phyloP scores from a whole-genome alignment of 202 grass and related monocot species.

The Musa balbisiana region DNA sequence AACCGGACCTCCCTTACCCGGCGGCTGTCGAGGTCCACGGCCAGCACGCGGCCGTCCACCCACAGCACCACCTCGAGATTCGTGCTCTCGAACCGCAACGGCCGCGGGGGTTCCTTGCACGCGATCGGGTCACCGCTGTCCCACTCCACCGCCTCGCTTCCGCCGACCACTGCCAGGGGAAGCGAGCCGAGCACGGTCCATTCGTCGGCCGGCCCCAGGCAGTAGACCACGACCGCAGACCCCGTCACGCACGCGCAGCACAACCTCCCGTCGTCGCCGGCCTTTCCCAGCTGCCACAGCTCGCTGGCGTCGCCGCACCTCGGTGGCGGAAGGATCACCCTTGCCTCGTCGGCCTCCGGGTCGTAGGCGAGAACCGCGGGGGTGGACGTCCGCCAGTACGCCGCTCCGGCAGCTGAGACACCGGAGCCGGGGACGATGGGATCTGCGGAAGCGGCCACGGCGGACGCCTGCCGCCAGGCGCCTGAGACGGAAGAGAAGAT shows the following conservation, averaged over 20 bases:
- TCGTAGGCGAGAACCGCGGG: constrained; percentile 27
- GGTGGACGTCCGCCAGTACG: constrained; percentile 21
- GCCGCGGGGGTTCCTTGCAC: constrained; percentile 21
- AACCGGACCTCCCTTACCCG: constrained; percentile 6
- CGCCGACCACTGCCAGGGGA: neutral
- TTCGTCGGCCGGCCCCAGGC: constrained; percentile 1
- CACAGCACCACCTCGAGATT: constrained; percentile 26
- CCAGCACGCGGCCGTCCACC: constrained; percentile 21
- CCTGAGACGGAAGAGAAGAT: constrained; percentile 26
- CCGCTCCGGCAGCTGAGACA: constrained; percentile 26
- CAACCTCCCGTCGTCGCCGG: constrained; percentile 18
- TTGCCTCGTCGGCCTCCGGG: constrained; percentile 11
- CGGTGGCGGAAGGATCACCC: constrained; percentile 10
- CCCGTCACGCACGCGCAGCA: constrained; percentile 17
- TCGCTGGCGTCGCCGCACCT: neutral
- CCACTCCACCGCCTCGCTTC: constrained; percentile 1
- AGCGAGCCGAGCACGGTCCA: constrained; percentile 6
- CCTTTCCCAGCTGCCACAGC: constrained; percentile 31
- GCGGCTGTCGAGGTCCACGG: constrained; percentile 12
- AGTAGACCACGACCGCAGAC: constrained; percentile 6
- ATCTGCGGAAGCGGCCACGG: neutral
- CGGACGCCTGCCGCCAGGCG: constrained; percentile 21
- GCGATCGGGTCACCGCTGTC: constrained; percentile 6
- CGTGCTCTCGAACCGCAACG: constrained; percentile 26
- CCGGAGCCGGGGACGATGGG: constrained; percentile 21